A percentile compares a stretch with the other conserved stretches of the same genome.
Conservation (phyloP, 306 rosid species). For the Chamaecrista fasciculata region DNA sequence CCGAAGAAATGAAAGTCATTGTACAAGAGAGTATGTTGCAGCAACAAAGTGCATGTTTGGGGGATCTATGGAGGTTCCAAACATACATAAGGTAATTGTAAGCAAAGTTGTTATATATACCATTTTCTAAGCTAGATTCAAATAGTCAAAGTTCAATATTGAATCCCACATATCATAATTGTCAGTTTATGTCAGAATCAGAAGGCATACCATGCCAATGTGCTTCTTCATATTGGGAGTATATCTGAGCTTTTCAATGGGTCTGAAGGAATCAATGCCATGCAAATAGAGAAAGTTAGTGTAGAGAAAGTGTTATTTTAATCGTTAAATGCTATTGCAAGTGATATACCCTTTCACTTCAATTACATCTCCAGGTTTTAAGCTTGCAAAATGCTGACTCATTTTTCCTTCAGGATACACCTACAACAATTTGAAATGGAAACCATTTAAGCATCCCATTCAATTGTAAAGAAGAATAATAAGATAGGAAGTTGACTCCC, state of each 20-base stretch:
- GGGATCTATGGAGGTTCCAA: not conserved
- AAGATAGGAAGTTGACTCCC: slow-evolving; percentile 12
- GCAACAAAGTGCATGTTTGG: slow-evolving; percentile 1
- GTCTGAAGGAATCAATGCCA: slow-evolving; percentile 56
- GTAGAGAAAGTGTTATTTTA: slow-evolving; percentile 15
- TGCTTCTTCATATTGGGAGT: slow-evolving; percentile 94
- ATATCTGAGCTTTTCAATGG: slow-evolving; percentile 87
- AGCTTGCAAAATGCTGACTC: slow-evolving; percentile 98
- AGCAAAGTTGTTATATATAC: not conserved
- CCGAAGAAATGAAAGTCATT: not conserved
- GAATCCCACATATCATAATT: slow-evolving; percentile 14
- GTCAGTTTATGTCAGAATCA: slow-evolving; percentile 11
- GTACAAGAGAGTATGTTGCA: slow-evolving; percentile 15
- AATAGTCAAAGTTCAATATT: not conserved
- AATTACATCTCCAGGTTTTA: slow-evolving; percentile 90
- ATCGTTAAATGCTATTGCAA: slow-evolving; percentile 17
- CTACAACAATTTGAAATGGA: slow-evolving; percentile 43
- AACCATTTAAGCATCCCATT: slow-evolving; percentile 3
- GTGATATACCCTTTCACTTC: slow-evolving; percentile 93
- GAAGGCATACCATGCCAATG: slow-evolving; percentile 84
- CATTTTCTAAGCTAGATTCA: slow-evolving; percentile 13
- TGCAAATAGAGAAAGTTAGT: slow-evolving; percentile 26
- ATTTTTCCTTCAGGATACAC: slow-evolving; percentile 96
- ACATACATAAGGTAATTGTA: not conserved
- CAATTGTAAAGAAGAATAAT: slow-evolving; percentile 3